Base-by-base conservation (phyloP, 257 asterid genomes). In the Ocimum tenuiflorum region DNA sequence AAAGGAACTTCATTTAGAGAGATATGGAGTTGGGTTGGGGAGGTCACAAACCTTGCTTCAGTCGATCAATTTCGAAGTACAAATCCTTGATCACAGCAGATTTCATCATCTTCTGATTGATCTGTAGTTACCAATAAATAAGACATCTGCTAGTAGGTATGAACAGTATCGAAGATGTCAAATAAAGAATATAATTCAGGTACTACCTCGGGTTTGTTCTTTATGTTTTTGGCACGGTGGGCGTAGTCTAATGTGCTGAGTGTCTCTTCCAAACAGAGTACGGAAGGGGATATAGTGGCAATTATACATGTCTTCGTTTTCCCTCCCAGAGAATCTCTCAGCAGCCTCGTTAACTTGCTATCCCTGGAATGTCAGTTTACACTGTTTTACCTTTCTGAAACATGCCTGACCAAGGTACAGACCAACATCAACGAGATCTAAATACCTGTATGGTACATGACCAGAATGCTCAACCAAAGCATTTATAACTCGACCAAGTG, bases 381-480 rank as follows among this genome's bases (percentile, higher is more conserved):
- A 47, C 17, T 59, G 39, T 46, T 55, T 51, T 58, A 33, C 61
- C 46, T 41, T 65, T 49, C 38, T 24, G 63, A 66, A 56, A 55
- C 24, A 59, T 56, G 22, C n/a, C 42, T 41, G 48, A 29, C 22
- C 23, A 69, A 41, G 4, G 56, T 19, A 54, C 27, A 24, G 12
- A 60, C 42, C 33, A 46, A 60, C 73, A 57, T 47, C 10, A 63
- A 64, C 46, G 54, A 46, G 22, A 65, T 48, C 35, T n/a, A 38
- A 1, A 49, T 78, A 90, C 99, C 99, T 94, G 67, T 94, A 94
- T 7, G 99, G 99, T 46, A 94, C 72, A 77, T 94, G 99, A 70
- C 94, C 96, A 73, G 97, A 90, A 82, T 94, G 99, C 80, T 94
- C 99, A 70, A 88, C 99, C 80, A 94, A 77, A 72, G 99, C 88